A percentile compares a stretch with the other conserved stretches of the same genome.
Conservation (phyloP, 2,329 filamentous ascomycete species). For the Cladophialophora exuberans region DNA sequence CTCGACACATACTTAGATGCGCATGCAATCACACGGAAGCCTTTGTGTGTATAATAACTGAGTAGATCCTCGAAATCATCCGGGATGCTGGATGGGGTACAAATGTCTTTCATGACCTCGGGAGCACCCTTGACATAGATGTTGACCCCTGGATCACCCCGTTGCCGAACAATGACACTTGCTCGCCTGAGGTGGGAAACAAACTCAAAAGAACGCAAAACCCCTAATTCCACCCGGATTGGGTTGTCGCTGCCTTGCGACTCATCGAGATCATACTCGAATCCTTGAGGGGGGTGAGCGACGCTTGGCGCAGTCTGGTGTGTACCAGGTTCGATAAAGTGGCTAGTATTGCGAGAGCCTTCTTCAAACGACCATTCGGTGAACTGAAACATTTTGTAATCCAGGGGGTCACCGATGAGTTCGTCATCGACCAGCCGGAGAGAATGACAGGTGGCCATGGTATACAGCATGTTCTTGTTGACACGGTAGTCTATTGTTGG, state of each 20-base stretch:
- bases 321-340: conserved; percentile 71
- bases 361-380: conserved; percentile 93
- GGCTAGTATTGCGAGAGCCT: conserved; percentile 69
- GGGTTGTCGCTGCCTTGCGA: conserved; percentile 28
- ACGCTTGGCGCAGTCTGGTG: conserved; percentile 80
- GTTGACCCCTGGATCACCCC: conserved; percentile 80
- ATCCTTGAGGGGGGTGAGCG: conserved; percentile 72
- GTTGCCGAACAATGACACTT: conserved; percentile 88
- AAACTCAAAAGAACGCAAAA: conserved; percentile 91
- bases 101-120: conserved; percentile 95
- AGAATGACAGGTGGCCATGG: conserved; percentile 97
- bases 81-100: conserved; percentile 79
- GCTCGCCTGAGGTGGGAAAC: conserved; percentile 88
- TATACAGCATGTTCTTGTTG: conserved; percentile 77
- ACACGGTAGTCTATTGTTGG: conserved; percentile 63
- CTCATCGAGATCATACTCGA: conserved; percentile 62
- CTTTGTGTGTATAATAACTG: conserved; percentile 89
- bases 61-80: conserved; percentile 87
- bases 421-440: conserved; percentile 84
- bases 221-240: conserved; percentile 76
- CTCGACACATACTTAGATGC: conserved; percentile 86
- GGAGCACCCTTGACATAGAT: conserved; percentile 96
- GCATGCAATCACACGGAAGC: conserved; percentile 94
- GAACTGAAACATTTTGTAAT: conserved; percentile 98
- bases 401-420: conserved; percentile 88